phyloP scores from a whole-genome alignment of 2,329 filamentous ascomycete species.

The Nemania sp. region DNA sequence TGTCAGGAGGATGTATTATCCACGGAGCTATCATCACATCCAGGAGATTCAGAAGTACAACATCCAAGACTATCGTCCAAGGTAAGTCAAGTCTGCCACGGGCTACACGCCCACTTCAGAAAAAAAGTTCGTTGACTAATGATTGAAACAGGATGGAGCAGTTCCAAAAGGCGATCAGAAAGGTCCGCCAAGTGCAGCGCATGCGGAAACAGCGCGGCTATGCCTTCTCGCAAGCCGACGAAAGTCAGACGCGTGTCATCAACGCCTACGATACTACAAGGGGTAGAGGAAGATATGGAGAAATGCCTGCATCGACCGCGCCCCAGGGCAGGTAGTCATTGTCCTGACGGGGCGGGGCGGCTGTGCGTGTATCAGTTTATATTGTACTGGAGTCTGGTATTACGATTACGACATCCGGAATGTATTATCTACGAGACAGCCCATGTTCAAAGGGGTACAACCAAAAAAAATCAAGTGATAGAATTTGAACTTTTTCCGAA shows the following conservation, averaged over 20 bases:
- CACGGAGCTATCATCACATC: conserved; percentile 95
- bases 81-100: conserved; percentile 59
- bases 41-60: conserved; percentile 99
- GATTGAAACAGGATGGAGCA: conserved; percentile 80
- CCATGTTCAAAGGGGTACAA: conserved; percentile 10
- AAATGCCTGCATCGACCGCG: conserved; percentile 68
- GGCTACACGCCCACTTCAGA: conserved; percentile 33
- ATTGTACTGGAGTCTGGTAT: conserved; percentile 30
- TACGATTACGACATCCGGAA: conserved; percentile 28
- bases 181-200: conserved; percentile 95
- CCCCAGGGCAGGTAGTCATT: conserved; percentile 33
- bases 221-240: conserved; percentile 96
- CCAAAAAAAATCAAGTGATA: conserved; percentile 24
- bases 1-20: conserved; percentile 93
- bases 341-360: conserved; percentile 13
- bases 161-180: conserved; percentile 98
- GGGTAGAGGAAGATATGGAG: conserved; percentile 87
- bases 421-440: conserved; percentile 25
- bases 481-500: conserved; percentile 20
- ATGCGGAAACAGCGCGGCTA: conserved; percentile 99
- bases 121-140: conserved; percentile 28
- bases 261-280: conserved; percentile 98
- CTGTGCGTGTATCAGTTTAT: conserved; percentile 22
- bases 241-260: conserved; percentile 90
- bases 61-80: conserved; percentile 95